Base-by-base conservation (phyloP, 352 stramenopile genomes). In the Phytophthora ohioensis region DNA sequence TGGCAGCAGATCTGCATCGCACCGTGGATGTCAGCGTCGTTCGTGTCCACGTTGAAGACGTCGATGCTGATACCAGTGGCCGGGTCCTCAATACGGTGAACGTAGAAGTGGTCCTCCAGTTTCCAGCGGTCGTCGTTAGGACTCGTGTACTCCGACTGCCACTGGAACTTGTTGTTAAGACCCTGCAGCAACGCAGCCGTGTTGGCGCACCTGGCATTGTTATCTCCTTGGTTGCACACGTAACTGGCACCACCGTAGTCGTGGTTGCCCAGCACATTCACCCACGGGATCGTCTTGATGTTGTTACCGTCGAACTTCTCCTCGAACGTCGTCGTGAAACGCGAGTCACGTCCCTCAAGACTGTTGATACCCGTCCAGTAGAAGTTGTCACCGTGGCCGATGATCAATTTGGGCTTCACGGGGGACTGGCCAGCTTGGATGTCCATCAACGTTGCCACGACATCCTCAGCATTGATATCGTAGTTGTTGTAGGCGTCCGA, bases 311-410 rank as follows among this genome's bases (percentile, higher is more conserved):
- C 21, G 10, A 56, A 70, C 9, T 65, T 65, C n/a, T 64, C 63
- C 54, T 70, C 63, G 12, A 70, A 64, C 5, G 63, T 70, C 12
- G 53, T 70, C 2, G 55, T 55, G 45, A 70, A 70, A 0, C 63
- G 46, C 0, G 54, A 70, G 31, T 65, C 63, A 2, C 63, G 63
- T 0, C 27, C 63, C 10, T 65, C 45, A 1, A 54, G 34, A 27
- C 53, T 70, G 45, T 64, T 70, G 39, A 70, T 65, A 10, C 63
- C 63, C 3, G 54, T 70, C 63, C 63, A 70, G 46, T 70, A 70
- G 27, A 59, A 54, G 38, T 64, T 64, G 38, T 70, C 63, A 36
- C 63, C 55, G 15, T 65, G 63, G 8, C 53, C 63, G 6, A 70
- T 70, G 27, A 70, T 64, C 35, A 70, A 15, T 4, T 64, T 70